Conservation (phyloP, 257 asterid genomes). For the Euphrasia confusa region DNA sequence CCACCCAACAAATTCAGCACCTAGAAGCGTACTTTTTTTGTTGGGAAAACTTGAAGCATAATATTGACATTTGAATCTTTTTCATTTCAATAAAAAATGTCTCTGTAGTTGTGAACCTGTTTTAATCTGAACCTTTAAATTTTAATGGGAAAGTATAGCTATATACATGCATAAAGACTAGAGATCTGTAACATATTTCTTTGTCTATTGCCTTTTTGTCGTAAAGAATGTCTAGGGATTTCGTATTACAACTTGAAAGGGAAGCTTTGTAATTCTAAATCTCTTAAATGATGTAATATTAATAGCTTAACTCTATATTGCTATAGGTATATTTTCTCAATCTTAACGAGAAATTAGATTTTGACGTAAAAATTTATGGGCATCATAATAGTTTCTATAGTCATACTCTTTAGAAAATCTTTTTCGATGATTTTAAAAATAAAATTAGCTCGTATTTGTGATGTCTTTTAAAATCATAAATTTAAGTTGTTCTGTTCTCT, state of each 20-base stretch:
- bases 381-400: not conserved
- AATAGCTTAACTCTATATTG: not conserved
- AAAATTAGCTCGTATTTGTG: not conserved
- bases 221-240: not conserved
- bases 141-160: not conserved
- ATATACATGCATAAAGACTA: slow-evolving; percentile 4
- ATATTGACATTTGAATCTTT: slow-evolving; percentile 17
- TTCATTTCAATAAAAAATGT: not conserved
- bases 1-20: slow-evolving; percentile 51
- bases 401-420: slow-evolving; percentile 2
- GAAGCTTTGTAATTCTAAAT: slow-evolving; percentile 1
- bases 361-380: slow-evolving; percentile 5
- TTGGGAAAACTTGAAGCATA: slow-evolving; percentile 34
- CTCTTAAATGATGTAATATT: not conserved
- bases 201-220: not conserved
- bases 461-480: too few relatives aligned
- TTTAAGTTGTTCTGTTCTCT: slow-evolving; percentile 12
- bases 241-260: not conserved
- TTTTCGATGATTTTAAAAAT: not conserved
- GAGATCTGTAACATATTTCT: slow-evolving; percentile 5
- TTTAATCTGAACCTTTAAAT: not conserved
- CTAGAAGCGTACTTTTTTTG: slow-evolving; percentile 32
- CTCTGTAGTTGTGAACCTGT: slow-evolving; percentile 2
- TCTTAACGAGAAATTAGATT: slow-evolving; percentile 4
- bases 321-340: not conserved